Base-by-base conservation (phyloP, 495 filamentous ascomycete species). In the Penicillium antarcticum region DNA sequence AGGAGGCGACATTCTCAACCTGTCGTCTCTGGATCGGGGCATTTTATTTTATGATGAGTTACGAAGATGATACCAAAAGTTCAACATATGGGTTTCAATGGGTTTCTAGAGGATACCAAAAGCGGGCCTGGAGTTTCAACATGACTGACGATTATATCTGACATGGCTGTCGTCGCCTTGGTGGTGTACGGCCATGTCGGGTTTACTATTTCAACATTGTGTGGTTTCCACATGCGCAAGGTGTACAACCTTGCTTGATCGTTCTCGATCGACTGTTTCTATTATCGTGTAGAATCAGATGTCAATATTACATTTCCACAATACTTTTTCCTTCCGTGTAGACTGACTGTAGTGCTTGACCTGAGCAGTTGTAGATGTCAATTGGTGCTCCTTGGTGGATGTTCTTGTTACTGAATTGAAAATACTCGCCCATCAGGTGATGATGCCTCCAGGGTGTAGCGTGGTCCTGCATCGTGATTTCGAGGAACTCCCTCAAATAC, bases 81-180 rank as follows among this genome's bases (percentile, higher is more conserved):
- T 75, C 72, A 75, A 74, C 72, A 74, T 73, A 70, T 59, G 67
- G 70, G 67, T 69, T 71, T 63, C 60, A 66, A 58, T 60, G 62
- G 64, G 69, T 65, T 72, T 66, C 66, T 74, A 72, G 66, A 72
- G 66, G 66, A 66, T 69, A 72, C 66, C 72, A 73, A 75, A 72
- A 66, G 61, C 63, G 69, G 71, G 68, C 62, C 60, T 60, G 69
- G 70, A 70, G 76, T 69, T 78, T 80, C 73, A 78, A 80, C 74
- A 80, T 75, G 45, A 63, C 59, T 73, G 67, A 80, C 80, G 78
- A 81, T 82, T 76, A 82, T 74, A 80, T 73, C 80, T 80, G 72
- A 78, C 31, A 39, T 24, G 8, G 31, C 37, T 23, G 13, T 21
- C 13, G 23, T 42, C 29, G 32, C 13, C 29, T 37, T 14, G 12